These are phyloP conservation scores for Oryza punctata DNA, from an alignment of 176 grass and related monocot species.

Conservation along the genomic window DNA sequence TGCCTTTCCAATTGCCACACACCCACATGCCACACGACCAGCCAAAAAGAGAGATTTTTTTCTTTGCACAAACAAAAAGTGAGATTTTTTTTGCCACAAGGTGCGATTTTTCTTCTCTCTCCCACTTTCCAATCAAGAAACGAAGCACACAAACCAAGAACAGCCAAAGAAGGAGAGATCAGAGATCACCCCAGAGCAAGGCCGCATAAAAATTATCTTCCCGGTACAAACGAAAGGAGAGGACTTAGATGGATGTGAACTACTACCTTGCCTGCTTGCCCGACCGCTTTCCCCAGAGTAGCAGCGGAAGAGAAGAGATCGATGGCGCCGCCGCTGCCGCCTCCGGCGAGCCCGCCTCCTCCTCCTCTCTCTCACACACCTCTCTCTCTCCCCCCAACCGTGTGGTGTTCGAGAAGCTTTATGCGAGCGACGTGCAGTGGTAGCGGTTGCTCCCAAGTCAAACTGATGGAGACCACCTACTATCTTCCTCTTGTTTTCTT, in stretches of 20 bases:
- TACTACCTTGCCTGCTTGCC: slow-evolving; percentile 16
- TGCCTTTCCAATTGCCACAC: background rate
- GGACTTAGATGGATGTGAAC: background rate
- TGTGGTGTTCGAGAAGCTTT: slow-evolving; percentile 30
- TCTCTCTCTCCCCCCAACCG: background rate
- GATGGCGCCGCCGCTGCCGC: slow-evolving; percentile 13
- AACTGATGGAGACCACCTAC: slow-evolving; percentile 27
- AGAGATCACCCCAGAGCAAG: background rate
- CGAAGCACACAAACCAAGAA: background rate
- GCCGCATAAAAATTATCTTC: background rate
- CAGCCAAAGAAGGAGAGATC: background rate
- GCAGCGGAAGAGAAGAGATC: background rate
- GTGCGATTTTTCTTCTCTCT: background rate
- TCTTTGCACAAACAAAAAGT: background rate
- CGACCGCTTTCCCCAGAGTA: background rate
- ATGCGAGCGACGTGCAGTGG: slow-evolving; percentile 33
- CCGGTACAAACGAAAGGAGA: background rate
- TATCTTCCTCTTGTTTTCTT: background rate
- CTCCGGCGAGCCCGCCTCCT: background rate
- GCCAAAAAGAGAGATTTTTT: background rate
- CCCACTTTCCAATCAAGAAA: slow-evolving; percentile 1
- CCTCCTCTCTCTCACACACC: background rate
- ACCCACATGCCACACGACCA: background rate
- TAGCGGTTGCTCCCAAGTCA: slow-evolving; percentile 42
- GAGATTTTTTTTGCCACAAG: background rate